Base-by-base conservation (phyloP, 176 grass and related monocot genomes). In the Aechmea fasciata region DNA sequence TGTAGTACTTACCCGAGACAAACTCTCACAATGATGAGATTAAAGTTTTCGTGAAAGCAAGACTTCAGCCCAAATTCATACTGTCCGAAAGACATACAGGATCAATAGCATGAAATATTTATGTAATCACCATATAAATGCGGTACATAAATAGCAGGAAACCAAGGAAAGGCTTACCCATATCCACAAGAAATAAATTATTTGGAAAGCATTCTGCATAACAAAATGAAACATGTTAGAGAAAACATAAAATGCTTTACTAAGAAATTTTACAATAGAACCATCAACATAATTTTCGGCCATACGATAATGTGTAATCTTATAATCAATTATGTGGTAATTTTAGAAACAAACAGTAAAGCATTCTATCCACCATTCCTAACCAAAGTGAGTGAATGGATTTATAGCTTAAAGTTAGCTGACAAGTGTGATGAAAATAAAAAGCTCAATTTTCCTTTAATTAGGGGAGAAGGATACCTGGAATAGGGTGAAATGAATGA, bases 151-250 rank as follows among this genome's bases (percentile, higher is more conserved):
- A 62, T 62, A 10, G 12, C 11, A 63, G 25, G 2, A 68, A 11
- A 26, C n/a, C 26, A 65, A 41, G 14, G 67, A 10, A 75, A 66
- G 24, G 3, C 55, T 82, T 82, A 99, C 94, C 80, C 91, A 78
- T 48, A 99, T 99, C 94, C 89, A 99, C n/a, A 99, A 48, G 79
- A 93, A 93, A 78, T 93, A 92, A 80, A 90, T 99, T 75, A 99
- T 77, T 65, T 99, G 84, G 63, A 99, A 93, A 0, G 89, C 89
- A 74, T 93, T 99, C 87, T 94, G 80, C 80, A 77, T n/a, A 69
- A 28, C 50, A 69, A 63, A 73, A 17, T 18, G 67, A 66, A 47
- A 79, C 5, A 47, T 24, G 10, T 71, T 11, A 47, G 69, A 28
- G 51, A 61, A 57, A 59, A 48, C 8, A 69, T 28, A 13, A 29